These are phyloP conservation scores for Otatea glauca DNA, from an alignment of 176 grass and related monocot genomes.

Conservation along the genomic window DNA sequence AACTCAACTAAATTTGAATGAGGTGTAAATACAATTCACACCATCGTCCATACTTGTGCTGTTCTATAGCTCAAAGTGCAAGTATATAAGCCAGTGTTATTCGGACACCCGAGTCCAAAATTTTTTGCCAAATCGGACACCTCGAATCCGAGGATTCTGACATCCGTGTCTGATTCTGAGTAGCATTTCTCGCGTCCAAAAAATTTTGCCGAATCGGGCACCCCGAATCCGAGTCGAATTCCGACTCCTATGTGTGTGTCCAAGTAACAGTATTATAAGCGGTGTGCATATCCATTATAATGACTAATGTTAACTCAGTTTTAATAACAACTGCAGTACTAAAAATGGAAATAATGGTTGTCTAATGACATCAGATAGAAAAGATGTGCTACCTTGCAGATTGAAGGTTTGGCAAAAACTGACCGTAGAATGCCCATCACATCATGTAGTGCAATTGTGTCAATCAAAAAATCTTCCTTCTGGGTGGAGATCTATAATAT, in stretches of 20 bases:
- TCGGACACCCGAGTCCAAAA: no score
- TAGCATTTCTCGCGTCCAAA: no score
- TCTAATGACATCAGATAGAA: conserved; percentile 32
- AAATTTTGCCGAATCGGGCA: no score
- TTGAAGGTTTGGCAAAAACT: conserved; percentile 76
- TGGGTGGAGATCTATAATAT: conserved; percentile 72
- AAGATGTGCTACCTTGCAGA: conserved; percentile 71
- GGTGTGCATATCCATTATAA: conserved; percentile 17
- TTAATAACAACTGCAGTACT: conserved; percentile 18
- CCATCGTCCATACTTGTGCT: conserved; percentile 10
- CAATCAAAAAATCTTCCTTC: conserved; percentile 87
- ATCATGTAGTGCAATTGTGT: conserved; percentile 92
- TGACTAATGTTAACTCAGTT: background rate
- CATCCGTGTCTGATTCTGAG: no score
- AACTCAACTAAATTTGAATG: conserved; percentile 4
- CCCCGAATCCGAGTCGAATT: no score
- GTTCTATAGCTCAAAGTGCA: conserved; percentile 15
- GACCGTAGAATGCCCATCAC: conserved; percentile 68
- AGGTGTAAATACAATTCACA: background rate
- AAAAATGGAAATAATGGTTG: conserved; percentile 4
- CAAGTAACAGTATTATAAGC: background rate
- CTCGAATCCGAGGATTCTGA: no score
- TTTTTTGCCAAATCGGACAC: no score
- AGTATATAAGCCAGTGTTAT: background rate
- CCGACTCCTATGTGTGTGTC: no score